Percentiles rank a stretch among this genome's conserved stretches.
Evolutionary conservation across 495 filamentous ascomycete species (phyloP).

Genomic region (Tirmania nivea): DNA sequence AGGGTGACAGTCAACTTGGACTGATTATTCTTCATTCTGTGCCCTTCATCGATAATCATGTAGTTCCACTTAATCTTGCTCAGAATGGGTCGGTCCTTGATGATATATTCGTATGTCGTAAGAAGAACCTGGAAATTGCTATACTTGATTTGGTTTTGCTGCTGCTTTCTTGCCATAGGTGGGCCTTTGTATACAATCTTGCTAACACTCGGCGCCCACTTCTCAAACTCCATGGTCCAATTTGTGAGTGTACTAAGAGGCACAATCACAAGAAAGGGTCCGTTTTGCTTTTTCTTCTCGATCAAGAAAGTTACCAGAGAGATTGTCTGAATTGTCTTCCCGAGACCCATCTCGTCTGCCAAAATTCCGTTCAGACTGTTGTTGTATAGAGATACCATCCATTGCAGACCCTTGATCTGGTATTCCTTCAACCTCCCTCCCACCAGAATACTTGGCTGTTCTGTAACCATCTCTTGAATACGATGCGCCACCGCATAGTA

Average conservation of each 20-base stretch:
- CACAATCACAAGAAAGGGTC: constrained; percentile 90
- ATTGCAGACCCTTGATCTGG: constrained; percentile 91
- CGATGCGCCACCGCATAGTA: constrained; percentile 97
- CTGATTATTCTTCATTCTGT: constrained; percentile 98
- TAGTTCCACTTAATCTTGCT: constrained; percentile 98
- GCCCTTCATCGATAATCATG: constrained; percentile 99
- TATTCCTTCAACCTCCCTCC: constrained; percentile 92
- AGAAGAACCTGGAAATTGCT: constrained; percentile 89
- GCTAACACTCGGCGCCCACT: constrained; percentile 76
- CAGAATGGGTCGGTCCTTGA: constrained; percentile 85
- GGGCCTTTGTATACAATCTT: constrained; percentile 94
- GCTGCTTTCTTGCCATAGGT: constrained; percentile 66
- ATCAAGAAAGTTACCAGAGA: constrained; percentile 93
- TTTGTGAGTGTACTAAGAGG: constrained; percentile 87
- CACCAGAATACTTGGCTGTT: constrained; percentile 64
- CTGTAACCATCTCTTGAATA: constrained; percentile 70
- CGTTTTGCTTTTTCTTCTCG: constrained; percentile 78
- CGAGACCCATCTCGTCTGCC: constrained; percentile 98
- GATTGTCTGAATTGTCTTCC: constrained; percentile 98
- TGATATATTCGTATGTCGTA: constrained; percentile 98
- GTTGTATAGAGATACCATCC: constrained; percentile 99
- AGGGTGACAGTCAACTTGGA: constrained; percentile 91
- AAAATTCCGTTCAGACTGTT: constrained; percentile 98
- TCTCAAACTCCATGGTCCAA: constrained; percentile 97
- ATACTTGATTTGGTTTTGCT: constrained; percentile 82